Evolutionary conservation across 352 stramenopile species (phyloP), one percentile per base, ranked within the genome.

Genomic region (Pythium folliculosum): DNA sequence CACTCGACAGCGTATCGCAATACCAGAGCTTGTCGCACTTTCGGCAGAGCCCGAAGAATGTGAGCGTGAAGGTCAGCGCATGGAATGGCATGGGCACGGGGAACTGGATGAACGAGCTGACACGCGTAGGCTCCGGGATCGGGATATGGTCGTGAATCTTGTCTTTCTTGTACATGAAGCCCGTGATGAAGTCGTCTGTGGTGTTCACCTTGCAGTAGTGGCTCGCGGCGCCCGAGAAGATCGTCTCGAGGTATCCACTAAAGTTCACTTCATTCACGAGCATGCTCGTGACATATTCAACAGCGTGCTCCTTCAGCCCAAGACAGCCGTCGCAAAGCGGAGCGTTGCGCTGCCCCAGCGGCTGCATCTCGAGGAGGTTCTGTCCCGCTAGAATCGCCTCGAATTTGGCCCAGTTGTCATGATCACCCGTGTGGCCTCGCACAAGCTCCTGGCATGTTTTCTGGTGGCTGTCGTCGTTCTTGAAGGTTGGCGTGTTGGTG

Each of bases 121-220:
- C 86, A 47, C 85, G 82, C 30, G 85, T 95, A 0, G 88, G 86
- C 65, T 95, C 86, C 7, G 88, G 88, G 56, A 95, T 92, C 48
- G 88, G 88, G 59, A 95, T 92, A 66, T 95, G 88, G 49, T 95
- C 88, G 69, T 95, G 88, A 45, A 95, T 94, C 64, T 95, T 95
- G 75, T 95, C 88, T 65, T 95, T 95, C 72, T 95, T 95, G 86
- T 92, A 95, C 74, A 95, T 75, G 62, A 95, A 95, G 17, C 88
- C 88, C 57, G 85, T 92, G 63, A 94, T 89, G 45, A 90, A 93
- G 63, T 95, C 88, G 56, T 93, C 88, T 13, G 80, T 92, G 32
- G 85, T 86, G 53, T 91, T 93, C 25, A 95, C 81, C 60, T 91
- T 94, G 70, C 88, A 94, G 55, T 92, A 86, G 61, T 93, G 83